Conservation (phyloP, 2,329 filamentous ascomycete species). For the Calonectria ilicicola region DNA sequence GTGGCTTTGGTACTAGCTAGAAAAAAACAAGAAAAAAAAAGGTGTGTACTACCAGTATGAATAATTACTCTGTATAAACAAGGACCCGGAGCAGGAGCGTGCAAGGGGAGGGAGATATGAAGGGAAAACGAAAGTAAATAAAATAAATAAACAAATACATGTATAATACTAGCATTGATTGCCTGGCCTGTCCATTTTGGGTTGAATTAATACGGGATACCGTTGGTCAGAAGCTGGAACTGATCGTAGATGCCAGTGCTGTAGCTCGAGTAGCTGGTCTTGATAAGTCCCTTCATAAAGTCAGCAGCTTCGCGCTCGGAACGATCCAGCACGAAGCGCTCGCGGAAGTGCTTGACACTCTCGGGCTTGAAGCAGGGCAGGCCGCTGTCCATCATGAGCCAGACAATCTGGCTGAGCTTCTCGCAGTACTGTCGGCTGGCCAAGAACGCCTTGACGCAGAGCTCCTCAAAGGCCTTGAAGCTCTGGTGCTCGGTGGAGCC, state of each 20-base stretch:
- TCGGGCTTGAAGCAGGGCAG: slow-evolving; percentile 98
- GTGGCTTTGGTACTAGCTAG: not conserved
- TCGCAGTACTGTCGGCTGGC: slow-evolving; percentile 87
- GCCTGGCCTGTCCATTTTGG: too few species aligned
- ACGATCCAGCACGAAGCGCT: slow-evolving; percentile 93
- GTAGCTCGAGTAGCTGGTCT: slow-evolving; percentile 90
- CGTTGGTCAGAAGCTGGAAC: slow-evolving; percentile 97
- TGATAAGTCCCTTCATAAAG: slow-evolving; percentile 90
- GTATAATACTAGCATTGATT: not conserved
- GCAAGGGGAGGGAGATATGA: not conserved
- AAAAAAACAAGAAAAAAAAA: slow-evolving; percentile 7
- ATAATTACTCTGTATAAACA: slow-evolving; percentile 12
- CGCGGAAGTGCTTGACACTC: slow-evolving; percentile 90
- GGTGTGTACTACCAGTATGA: slow-evolving; percentile 12
- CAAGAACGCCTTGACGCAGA: slow-evolving; percentile 95
- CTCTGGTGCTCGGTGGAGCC: slow-evolving; percentile 85
- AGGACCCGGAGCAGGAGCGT: not conserved
- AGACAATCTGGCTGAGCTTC: slow-evolving; percentile 89
- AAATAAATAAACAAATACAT: not conserved
- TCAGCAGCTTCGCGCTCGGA: slow-evolving; percentile 93
- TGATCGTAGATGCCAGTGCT: slow-evolving; percentile 97
- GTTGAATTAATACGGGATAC: slow-evolving; percentile 86
- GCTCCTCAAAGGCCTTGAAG: slow-evolving; percentile 96
- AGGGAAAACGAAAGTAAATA: not conserved
- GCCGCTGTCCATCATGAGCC: slow-evolving; percentile 95